Base-by-base conservation (phyloP, 352 stramenopile species). In the Globisporangium spinosum region DNA sequence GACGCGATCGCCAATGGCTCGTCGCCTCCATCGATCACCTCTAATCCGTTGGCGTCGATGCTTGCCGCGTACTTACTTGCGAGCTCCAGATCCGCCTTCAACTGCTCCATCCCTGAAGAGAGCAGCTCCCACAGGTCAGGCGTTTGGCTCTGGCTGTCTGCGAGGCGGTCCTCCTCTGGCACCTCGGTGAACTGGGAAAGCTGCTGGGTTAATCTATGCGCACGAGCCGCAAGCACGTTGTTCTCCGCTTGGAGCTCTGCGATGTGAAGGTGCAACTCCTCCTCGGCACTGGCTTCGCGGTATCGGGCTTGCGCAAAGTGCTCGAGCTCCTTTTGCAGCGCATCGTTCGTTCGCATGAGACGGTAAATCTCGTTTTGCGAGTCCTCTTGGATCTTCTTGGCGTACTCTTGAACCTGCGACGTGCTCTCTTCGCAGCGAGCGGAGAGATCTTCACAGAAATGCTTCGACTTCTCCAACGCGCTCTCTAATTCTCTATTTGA, bases 91-190 rank as follows among this genome's bases (percentile, higher is more conserved):
- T 96, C 88, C 23, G 86, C 85, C 76, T 96, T 94, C 13, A 96
- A 78, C 75, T 96, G 88, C 70, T 96, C 88, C 88, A 96, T 94
- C n/a, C 88, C 88, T 0, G 81, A 91, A 17, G 85, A 91, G 40
- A 96, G 64, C 54, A 96, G 66, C 65, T 96, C 86, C 88, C 88
- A 96, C 27, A 96, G 69, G 69, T 96, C 87, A 0, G 88, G 88
- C 15, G 85, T 75, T 47, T 83, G 77, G 29, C 72, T 84, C 49
- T 91, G 79, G 12, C 74, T 76, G 20, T 79, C 73, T 29, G 85
- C 70, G 40, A 91, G 59, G 55, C 78, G 70, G 55, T 93, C 87
- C 29, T 93, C 86, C 27, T 88, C 82, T 1, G 82, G 82, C 29
- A 96, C 73, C 47, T 92, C 85, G 32, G 86, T 93, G 72, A 91